Evolutionary conservation across 1,284 basidiomycete genomes (phyloP).

Genomic region (Volvariella surrecta): DNA sequence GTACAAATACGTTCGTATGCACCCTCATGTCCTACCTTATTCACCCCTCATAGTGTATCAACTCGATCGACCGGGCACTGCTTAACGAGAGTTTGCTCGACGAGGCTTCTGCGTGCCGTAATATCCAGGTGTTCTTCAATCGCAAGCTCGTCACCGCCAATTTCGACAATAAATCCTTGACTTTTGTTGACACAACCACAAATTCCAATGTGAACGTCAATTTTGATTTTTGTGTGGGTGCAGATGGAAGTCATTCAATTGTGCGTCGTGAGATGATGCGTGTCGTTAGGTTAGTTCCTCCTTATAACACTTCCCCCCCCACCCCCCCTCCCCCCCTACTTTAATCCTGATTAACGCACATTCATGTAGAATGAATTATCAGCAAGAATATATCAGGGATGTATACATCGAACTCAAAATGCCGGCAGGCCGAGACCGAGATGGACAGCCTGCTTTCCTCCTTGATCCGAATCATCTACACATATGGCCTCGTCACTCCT

Average conservation of each 20-base stretch:
- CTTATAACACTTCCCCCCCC: constrained; percentile 17
- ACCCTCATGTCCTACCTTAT: constrained; percentile 15
- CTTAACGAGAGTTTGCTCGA: constrained; percentile 83
- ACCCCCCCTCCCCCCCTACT: constrained; percentile 12
- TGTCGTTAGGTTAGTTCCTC: constrained; percentile 63
- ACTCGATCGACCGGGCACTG: constrained; percentile 85
- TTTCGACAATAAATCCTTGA: constrained; percentile 60
- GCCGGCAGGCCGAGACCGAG: constrained; percentile 63
- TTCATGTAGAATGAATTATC: constrained; percentile 76
- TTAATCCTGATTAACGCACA: constrained; percentile 18
- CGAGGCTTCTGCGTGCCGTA: constrained; percentile 53
- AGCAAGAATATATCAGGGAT: constrained; percentile 91
- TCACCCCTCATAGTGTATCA: constrained; percentile 62
- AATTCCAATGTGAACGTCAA: constrained; percentile 34
- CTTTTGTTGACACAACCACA: constrained; percentile 35
- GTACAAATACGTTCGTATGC: constrained; percentile 6
- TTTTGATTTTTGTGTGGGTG: constrained; percentile 84
- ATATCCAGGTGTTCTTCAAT: constrained; percentile 69
- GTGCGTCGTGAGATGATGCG: constrained; percentile 87
- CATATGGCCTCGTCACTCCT: constrained; percentile 97
- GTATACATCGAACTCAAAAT: constrained; percentile 96
- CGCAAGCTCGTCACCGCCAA: constrained; percentile 71
- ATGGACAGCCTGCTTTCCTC: constrained; percentile 61
- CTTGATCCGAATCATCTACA: constrained; percentile 95
- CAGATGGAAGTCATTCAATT: constrained; percentile 85